These are phyloP conservation scores for Wickerhamiella dianesei DNA, from an alignment of 805 yeast species.

Conservation along the genomic window DNA sequence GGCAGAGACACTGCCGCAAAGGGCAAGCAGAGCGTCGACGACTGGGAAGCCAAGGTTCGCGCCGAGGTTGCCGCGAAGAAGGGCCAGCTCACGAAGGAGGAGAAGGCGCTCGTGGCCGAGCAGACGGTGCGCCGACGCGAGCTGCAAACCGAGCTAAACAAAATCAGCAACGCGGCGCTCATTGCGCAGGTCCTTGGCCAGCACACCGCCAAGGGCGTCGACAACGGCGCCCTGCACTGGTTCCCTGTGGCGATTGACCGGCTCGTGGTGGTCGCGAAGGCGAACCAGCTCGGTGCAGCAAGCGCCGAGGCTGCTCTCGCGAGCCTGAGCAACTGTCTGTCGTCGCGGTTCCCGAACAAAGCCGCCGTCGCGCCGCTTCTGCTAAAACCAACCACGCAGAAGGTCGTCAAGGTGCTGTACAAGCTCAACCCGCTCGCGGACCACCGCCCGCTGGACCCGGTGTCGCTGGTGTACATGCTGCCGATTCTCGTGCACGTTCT, in stretches of 20 bases:
- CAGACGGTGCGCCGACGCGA: slow-evolving; percentile 45
- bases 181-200: slow-evolving; percentile 41
- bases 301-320: slow-evolving; percentile 35
- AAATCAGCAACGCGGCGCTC: slow-evolving; percentile 36
- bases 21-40: slow-evolving; percentile 31
- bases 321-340: slow-evolving; percentile 38
- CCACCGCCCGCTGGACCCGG: slow-evolving; percentile 53
- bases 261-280: slow-evolving; percentile 33
- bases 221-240: slow-evolving; percentile 60
- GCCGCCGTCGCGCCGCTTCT: slow-evolving; percentile 60
- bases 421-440: slow-evolving; percentile 61
- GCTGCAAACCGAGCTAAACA: slow-evolving; percentile 29
- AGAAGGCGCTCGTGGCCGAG: slow-evolving; percentile 47
- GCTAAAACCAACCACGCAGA: slow-evolving; percentile 38
- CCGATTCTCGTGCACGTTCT: slow-evolving; percentile 63
- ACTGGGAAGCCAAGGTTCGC: slow-evolving; percentile 80
- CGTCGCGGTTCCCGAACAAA: slow-evolving; percentile 35
- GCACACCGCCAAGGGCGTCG: slow-evolving; percentile 33
- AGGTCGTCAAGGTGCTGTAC: slow-evolving; percentile 57
- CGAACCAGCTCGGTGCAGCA: slow-evolving; percentile 29
- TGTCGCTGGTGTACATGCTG: slow-evolving; percentile 56
- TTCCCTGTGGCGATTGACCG: slow-evolving; percentile 47
- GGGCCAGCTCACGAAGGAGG: slow-evolving; percentile 55
- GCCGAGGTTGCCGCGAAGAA: slow-evolving; percentile 55
- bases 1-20: slow-evolving; percentile 18